phyloP scores from a whole-genome alignment of 345 rosid genomes.

The Citrus glauca region DNA sequence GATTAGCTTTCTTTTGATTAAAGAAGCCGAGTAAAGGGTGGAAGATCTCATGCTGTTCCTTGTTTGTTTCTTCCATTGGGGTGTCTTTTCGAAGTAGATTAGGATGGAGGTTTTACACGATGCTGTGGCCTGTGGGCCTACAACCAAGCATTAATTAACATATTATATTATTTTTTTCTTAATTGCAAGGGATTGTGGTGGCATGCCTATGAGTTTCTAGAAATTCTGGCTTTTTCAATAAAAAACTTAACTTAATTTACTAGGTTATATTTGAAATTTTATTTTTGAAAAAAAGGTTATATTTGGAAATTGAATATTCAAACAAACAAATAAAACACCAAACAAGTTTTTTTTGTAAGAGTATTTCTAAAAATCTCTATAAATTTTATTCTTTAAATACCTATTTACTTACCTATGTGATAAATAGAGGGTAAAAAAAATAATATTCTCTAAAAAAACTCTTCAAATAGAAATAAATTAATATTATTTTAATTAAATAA shows the following conservation, averaged over 20 bases:
- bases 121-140: conserved; percentile 21
- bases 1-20: not conserved
- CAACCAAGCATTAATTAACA: not conserved
- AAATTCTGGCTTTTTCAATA: not conserved
- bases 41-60: conserved; percentile 9
- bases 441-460: too few species aligned
- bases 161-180: conserved; percentile 5
- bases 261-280: too few species aligned
- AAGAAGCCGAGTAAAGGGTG: not conserved
- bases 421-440: too few species aligned
- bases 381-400: too few species aligned
- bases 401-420: too few species aligned
- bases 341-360: too few species aligned
- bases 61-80: not conserved
- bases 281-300: too few species aligned
- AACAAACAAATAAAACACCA: too few species aligned
- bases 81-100: conserved; percentile 35
- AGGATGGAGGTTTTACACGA: conserved; percentile 14
- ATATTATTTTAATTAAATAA: too few species aligned
- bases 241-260: not conserved
- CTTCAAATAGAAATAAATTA: too few species aligned
- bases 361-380: too few species aligned
- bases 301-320: too few species aligned
- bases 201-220: conserved; percentile 14
- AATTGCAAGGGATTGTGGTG: not conserved